These are phyloP conservation scores for Nematodospora anomalae DNA, from an alignment of 1,139 yeast genomes.

Conservation along the genomic window DNA sequence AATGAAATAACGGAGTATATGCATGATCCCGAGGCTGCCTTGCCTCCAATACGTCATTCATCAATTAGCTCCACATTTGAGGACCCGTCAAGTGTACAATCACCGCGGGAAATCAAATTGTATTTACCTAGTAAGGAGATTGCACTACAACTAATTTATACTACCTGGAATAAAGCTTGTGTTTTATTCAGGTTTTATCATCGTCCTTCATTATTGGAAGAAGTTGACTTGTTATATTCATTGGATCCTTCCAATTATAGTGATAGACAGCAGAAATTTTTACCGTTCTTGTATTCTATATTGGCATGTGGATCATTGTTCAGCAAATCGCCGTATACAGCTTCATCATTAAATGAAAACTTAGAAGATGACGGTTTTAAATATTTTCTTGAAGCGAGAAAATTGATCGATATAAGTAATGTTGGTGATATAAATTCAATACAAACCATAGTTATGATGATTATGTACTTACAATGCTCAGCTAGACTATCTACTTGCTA, in stretches of 20 bases:
- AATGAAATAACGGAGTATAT: conserved; percentile 27
- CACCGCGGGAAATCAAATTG: conserved; percentile 53
- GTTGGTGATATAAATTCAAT: conserved; percentile 49
- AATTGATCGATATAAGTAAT: conserved; percentile 61
- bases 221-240: conserved; percentile 50
- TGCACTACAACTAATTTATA: conserved; percentile 68
- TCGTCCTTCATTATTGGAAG: conserved; percentile 71
- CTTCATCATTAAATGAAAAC: conserved; percentile 40
- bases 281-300: conserved; percentile 72
- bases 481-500: conserved; percentile 89
- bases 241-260: conserved; percentile 70
- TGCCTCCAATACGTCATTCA: conserved; percentile 17
- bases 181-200: conserved; percentile 83
- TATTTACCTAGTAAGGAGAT: conserved; percentile 74
- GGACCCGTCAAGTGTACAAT: conserved; percentile 13
- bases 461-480: conserved; percentile 83
- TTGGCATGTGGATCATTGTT: conserved; percentile 68
- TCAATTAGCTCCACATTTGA: conserved; percentile 24
- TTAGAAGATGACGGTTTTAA: conserved; percentile 78
- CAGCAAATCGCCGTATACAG: conserved; percentile 40
- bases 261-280: conserved; percentile 70
- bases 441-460: conserved; percentile 73
- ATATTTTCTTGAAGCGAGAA: conserved; percentile 81
- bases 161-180: conserved; percentile 86
- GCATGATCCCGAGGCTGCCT: conserved; percentile 19